phyloP scores from a whole-genome alignment of 1,139 yeast genomes.

The Debaryomyces sp. region DNA sequence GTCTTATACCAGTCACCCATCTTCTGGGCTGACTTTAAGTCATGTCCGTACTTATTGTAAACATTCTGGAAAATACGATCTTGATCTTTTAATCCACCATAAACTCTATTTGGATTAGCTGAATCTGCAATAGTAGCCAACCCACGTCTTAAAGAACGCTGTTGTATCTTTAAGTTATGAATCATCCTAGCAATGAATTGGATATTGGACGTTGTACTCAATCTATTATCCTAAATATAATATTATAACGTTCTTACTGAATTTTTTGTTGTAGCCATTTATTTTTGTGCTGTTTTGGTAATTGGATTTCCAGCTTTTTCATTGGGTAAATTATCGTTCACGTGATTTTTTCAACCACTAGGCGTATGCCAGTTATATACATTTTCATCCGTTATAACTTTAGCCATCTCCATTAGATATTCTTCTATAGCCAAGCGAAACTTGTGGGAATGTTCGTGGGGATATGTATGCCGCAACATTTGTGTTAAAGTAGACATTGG shows the following conservation, averaged over 20 bases:
- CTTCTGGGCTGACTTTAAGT: constrained; percentile 69
- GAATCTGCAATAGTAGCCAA: constrained; percentile 50
- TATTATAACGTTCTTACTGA: not conserved
- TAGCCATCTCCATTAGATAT: constrained; percentile 4
- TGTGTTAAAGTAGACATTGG: constrained; percentile 7
- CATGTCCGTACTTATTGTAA: constrained; percentile 73
- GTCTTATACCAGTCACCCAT: constrained; percentile 94
- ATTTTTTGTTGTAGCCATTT: constrained; percentile 3
- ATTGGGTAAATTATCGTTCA: constrained; percentile 20
- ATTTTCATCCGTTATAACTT: constrained; percentile 6
- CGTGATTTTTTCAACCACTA: constrained; percentile 3
- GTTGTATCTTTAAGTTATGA: constrained; percentile 22
- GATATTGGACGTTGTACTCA: constrained; percentile 1
- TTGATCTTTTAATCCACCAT: constrained; percentile 78
- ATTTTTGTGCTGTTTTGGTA: constrained; percentile 21
- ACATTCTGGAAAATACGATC: constrained; percentile 87
- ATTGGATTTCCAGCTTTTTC: constrained; percentile 24
- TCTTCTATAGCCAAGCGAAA: not conserved
- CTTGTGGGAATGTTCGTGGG: not conserved
- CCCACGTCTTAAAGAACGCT: constrained; percentile 26
- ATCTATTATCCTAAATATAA: constrained; percentile 5
- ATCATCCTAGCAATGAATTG: constrained; percentile 20
- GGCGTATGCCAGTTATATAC: not conserved
- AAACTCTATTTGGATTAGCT: constrained; percentile 57
- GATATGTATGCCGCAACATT: not conserved